Base-by-base conservation (phyloP, 108 stramenopile species). In the Fragilariopsis cylindrus region DNA sequence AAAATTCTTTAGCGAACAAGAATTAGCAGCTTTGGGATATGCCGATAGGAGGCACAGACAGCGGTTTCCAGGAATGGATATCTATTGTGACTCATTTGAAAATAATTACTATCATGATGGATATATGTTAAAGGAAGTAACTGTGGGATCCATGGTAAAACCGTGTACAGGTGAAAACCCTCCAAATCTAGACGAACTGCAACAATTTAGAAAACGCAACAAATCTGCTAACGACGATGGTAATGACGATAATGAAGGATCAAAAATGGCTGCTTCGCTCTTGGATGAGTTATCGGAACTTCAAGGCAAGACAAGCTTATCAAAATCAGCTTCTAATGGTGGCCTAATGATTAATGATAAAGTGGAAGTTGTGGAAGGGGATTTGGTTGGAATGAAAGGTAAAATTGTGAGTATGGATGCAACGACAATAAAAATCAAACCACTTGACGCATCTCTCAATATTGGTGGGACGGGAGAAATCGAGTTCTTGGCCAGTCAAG, bases 181-280 rank as follows among this genome's bases (percentile, higher is more conserved):
- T 41, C 99, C 99, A 1, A 97, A 90, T 15, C 72, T 98, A 57
- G 97, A 98, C 75, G 99, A 98, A 79, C 78, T 99, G 41, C 94
- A 94, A 65, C 46, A 86, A 43, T 98, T 99, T 78, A 80, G 92
- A 48, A 84, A 82, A 57, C 87, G 91, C 30, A 70, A 77, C 13
- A 92, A 92, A 57, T 60, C 68, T 11, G 87, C 82, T 11, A 83
- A 81, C 49, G 87, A 85, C 0, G 88, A 90, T 63, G 88, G 81
- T 16, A 83, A 78, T 21, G 91, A 89, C 16, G 93, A 95, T 67
- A 94, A 91, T 58, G 92, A 90, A 74, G 93, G 93, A 44, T 90
- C 92, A 4, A 87, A 90, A 77, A 81, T 91, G 81, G 91, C 93
- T 9, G 87, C 81, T 54, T 92, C 90, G 0, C 81, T 95, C 12